Conservation (phyloP, 2,329 filamentous ascomycete species). For the Aureobasidium sp. region DNA sequence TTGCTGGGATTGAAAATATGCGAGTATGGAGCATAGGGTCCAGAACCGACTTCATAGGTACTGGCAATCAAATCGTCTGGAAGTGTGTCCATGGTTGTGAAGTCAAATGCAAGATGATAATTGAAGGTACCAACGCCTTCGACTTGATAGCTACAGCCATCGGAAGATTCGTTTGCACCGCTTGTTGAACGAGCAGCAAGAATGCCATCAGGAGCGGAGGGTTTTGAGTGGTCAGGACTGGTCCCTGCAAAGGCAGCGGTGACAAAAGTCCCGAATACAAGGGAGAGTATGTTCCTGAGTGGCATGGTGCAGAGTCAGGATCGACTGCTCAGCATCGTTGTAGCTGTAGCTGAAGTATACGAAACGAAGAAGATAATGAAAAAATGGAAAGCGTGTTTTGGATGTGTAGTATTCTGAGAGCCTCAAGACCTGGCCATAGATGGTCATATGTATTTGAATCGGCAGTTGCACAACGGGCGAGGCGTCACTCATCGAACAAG, state of each 20-base stretch:
- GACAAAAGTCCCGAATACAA: background rate
- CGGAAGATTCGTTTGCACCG: background rate
- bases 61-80: slow-evolving; percentile 7
- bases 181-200: background rate
- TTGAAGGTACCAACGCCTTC: slow-evolving; percentile 15
- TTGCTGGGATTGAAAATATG: slow-evolving; percentile 16
- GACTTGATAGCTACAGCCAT: slow-evolving; percentile 13
- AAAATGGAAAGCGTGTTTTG: background rate
- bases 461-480: slow-evolving; percentile 10
- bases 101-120: slow-evolving; percentile 13
- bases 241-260: background rate
- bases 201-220: background rate
- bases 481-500: background rate
- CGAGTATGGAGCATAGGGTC: slow-evolving; percentile 14
- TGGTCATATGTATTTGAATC: background rate
- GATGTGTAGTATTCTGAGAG: background rate
- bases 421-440: background rate
- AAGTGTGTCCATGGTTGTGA: slow-evolving; percentile 15
- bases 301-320: background rate
- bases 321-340: background rate
- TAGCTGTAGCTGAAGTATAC: background rate
- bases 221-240: background rate
- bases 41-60: slow-evolving; percentile 14
- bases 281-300: background rate
- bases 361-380: background rate